A percentile compares a stretch with the other conserved stretches of the same genome.
Evolutionary conservation across 805 yeast species (phyloP).

Genomic region (Wickerhamomyces sydowiorum): DNA sequence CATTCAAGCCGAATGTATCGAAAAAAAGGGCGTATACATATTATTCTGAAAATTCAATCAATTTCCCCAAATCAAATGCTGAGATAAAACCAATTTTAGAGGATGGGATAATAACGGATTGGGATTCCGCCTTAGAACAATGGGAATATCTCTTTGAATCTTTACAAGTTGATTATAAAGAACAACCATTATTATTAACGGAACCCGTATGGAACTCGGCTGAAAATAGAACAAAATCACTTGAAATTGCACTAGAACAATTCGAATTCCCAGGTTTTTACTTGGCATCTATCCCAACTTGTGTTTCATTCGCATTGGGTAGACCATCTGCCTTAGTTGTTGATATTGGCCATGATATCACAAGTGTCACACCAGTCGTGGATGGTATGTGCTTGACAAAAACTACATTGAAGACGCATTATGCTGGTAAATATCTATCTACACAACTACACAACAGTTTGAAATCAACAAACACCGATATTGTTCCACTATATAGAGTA

Average conservation of each 20-base stretch:
- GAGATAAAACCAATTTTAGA: constrained; percentile 53
- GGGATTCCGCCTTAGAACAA: constrained; percentile 81
- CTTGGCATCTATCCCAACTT: constrained; percentile 77
- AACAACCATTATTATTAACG: constrained; percentile 75
- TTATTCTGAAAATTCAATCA: constrained; percentile 36
- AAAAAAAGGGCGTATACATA: constrained; percentile 22
- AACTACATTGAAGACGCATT: constrained; percentile 63
- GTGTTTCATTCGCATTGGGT: constrained; percentile 84
- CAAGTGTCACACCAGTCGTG: constrained; percentile 74
- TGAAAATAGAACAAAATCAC: constrained; percentile 57
- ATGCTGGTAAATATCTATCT: constrained; percentile 65
- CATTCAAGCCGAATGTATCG: too few species aligned
- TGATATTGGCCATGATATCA: constrained; percentile 76
- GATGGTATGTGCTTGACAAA: constrained; percentile 75
- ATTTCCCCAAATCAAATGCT: constrained; percentile 44
- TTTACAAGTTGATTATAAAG: constrained; percentile 47
- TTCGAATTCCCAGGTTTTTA: constrained; percentile 76
- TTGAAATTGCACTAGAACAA: constrained; percentile 67
- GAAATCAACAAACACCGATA: constrained; percentile 25
- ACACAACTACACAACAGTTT: constrained; percentile 44
- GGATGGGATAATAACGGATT: constrained; percentile 64
- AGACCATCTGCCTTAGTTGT: constrained; percentile 83
- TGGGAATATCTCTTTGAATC: constrained; percentile 56
- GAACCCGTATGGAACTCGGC: constrained; percentile 84
- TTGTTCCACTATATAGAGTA: constrained; percentile 45